A percentile compares a stretch with the other conserved stretches of the same genome.
These are phyloP conservation scores for Hymenoscyphus albidus DNA, from an alignment of 2,329 filamentous ascomycete genomes.

Conservation along the genomic window DNA sequence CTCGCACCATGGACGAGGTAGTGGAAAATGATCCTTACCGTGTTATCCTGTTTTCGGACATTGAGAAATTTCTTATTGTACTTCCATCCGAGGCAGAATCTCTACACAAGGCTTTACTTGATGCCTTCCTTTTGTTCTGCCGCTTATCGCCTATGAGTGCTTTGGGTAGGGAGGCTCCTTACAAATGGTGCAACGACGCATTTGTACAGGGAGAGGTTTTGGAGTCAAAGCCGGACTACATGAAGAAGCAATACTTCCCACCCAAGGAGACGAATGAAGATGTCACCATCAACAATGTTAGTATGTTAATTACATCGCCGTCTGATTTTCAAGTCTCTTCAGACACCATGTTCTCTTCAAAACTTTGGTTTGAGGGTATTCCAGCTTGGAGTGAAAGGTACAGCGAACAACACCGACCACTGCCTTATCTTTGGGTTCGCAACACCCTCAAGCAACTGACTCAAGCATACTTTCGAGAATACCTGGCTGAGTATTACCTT, in stretches of 20 bases:
- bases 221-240: conserved; percentile 25
- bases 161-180: conserved; percentile 26
- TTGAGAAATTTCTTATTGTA: conserved; percentile 58
- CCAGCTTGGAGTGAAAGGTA: conserved; percentile 25
- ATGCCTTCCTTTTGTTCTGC: conserved; percentile 69
- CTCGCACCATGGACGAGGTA: conserved; percentile 68
- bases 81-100: conserved; percentile 42
- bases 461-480: conserved; percentile 41
- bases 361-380: conserved; percentile 45
- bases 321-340: conserved; percentile 35
- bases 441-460: conserved; percentile 57
- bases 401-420: conserved; percentile 19
- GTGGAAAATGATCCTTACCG: conserved; percentile 79
- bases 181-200: conserved; percentile 45
- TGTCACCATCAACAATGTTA: conserved; percentile 21
- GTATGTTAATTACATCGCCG: conserved; percentile 3
- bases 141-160: conserved; percentile 52
- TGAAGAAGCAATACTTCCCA: conserved; percentile 11
- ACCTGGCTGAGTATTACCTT: conserved; percentile 65
- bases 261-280: conserved; percentile 19
- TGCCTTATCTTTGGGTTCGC: conserved; percentile 43
- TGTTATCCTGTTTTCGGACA: conserved; percentile 74
- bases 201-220: conserved; percentile 47
- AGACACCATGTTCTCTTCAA: conserved; percentile 51
- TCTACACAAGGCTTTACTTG: conserved; percentile 50